Percentiles rank a stretch among this genome's conserved stretches.
Conservation (phyloP, 257 asterid genomes). For the Galeopsis tetrahit region DNA sequence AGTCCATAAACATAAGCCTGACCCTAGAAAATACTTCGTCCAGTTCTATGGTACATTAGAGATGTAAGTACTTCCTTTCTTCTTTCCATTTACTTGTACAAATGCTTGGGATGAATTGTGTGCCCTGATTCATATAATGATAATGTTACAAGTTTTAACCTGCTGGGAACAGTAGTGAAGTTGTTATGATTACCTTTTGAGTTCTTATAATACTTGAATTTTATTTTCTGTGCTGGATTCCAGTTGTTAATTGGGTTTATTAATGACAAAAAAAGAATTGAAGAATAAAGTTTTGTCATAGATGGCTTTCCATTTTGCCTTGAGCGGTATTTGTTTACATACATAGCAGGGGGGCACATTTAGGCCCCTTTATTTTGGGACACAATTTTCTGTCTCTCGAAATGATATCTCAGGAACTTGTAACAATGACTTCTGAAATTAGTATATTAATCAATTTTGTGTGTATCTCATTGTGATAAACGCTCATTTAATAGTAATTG, state of each 20-base stretch:
- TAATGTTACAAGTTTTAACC: neutral
- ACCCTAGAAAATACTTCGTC: slow-evolving; percentile 78
- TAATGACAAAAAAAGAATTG: slow-evolving; percentile 12
- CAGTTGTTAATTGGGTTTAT: neutral
- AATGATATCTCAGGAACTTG: neutral
- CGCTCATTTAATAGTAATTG: neutral
- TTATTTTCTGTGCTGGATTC: neutral
- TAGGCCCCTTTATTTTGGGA: slow-evolving; percentile 21
- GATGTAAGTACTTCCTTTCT: slow-evolving; percentile 61
- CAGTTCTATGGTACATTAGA: slow-evolving; percentile 86
- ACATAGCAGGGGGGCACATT: slow-evolving; percentile 15
- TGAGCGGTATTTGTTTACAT: neutral
- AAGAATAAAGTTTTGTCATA: neutral
- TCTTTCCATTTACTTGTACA: slow-evolving; percentile 17
- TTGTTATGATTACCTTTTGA: slow-evolving; percentile 18
- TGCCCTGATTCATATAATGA: neutral
- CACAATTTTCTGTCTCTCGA: neutral
- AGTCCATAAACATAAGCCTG: slow-evolving; percentile 68
- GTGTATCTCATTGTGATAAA: neutral
- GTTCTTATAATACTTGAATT: slow-evolving; percentile 1
- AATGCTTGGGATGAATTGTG: slow-evolving; percentile 24
- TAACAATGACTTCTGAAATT: neutral
- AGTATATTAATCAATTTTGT: neutral
- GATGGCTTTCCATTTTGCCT: slow-evolving; percentile 6
- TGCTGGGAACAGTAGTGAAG: slow-evolving; percentile 11